Evolutionary conservation across 2,329 filamentous ascomycete genomes (phyloP), one percentile per base, ranked within the genome.

Genomic region (Cordyceps farinosa): DNA sequence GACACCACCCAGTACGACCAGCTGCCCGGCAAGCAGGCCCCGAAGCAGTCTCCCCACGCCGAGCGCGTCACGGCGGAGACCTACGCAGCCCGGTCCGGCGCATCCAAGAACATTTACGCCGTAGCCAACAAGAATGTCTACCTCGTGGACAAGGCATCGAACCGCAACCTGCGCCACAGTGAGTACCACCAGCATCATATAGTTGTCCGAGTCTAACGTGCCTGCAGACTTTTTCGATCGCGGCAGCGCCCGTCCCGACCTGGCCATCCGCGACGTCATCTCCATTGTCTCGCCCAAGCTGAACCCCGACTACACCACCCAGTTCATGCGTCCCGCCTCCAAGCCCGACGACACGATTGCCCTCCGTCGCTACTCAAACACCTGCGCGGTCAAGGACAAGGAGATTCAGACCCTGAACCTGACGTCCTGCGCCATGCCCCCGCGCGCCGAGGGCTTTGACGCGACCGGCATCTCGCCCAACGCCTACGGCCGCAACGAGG

Each of bases 1-100:
- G 62, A 64, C 15, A 64, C 62, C 9, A 64, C 62, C 13, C 62
- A 64, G 10, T 64, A 64, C 29, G 51, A 64, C 40, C 62, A 64
- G 36, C 50, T 64, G 2, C 44, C 62, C 8, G 62, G 62, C 44
- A 62, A 42, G 30, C 32, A 50, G 13, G 62, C 51, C 4, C 62
- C 62, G 8, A 34, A 48, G 34, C 15, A 53, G 17, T 8, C 34
- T 17, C 32, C 62, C 34, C 11, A 44, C 13, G 54, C 54, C 17
- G 54, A 32, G 17, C 54, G 54, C 17, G 54, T 56, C 40, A 56
- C 54, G 0, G 54, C 40, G 2, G 29, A 56, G 3, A 56, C 38
- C 27, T 56, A 56, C 17, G 29, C 40, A 3, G 9, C 54, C 22
- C 54, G 54, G 9, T 56, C 54, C 1, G 54, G 48, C 22, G 51